Evolutionary conservation across 2,329 filamentous ascomycete genomes (phyloP), one percentile per base, ranked within the genome.

Genomic region (Fusarium nelsonii): DNA sequence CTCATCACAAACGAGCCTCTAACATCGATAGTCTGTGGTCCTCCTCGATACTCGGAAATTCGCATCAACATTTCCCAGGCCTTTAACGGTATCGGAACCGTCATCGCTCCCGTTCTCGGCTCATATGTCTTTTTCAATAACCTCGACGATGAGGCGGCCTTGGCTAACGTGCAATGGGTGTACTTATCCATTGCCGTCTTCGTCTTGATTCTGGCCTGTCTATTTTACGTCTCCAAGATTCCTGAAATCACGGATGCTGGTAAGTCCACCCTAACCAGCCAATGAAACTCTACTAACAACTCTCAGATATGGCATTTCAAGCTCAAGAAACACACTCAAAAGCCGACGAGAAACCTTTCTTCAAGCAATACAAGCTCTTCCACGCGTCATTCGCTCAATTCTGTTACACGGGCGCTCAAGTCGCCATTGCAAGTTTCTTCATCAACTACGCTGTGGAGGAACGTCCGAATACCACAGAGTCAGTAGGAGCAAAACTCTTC

Each of bases 51-150:
- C 77, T 88, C 91, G 8, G 91, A 92, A 74, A 80, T 93, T 65
- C 88, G 92, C 69, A 88, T 94, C 81, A 92, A 94, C 79, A 81
- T 93, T 53, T 90, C 91, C 1, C 91, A 94, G 77, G 90, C 90
- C 55, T 90, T 94, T 80, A 92, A 94, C 74, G 92, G 90, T 55
- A 87, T 93, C 48, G 91, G 91, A 36, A 90, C 90, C 10, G 89
- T 93, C 48, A 73, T 93, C 39, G 91, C 91, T 0, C 91, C 92
- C 3, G 87, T 93, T 0, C 82, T 94, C 10, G 92, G 90, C 43
- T 91, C 89, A 3, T 90, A 90, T 63, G 90, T 91, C 58, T 91
- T 94, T 79, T 94, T 94, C 81, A 86, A 85, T 58, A 86, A 85
- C 58, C 85, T 87, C 48, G 83, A 84, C 58, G 84, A 87, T 54